Conservation (phyloP, 331 rosid genomes). For the Spiraea crenata region DNA sequence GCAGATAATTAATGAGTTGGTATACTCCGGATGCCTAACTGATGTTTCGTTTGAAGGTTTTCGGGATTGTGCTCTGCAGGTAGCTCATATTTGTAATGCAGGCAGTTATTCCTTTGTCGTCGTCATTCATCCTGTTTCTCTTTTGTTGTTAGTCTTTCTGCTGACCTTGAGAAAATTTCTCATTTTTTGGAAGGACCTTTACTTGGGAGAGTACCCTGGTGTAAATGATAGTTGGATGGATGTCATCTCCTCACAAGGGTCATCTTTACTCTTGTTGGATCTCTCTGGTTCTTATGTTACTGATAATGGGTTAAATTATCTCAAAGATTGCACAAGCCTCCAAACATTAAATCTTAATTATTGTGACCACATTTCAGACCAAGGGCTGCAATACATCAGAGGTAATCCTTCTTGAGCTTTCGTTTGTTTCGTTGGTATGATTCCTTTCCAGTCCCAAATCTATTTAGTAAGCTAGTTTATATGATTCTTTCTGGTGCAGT, state of each 20-base stretch:
- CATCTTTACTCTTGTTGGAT: slow-evolving; percentile 80
- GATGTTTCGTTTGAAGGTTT: slow-evolving; percentile 51
- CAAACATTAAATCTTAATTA: slow-evolving; percentile 62
- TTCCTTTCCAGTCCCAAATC: background rate
- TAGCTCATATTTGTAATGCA: slow-evolving; percentile 23
- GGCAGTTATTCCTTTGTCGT: background rate
- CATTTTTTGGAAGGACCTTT: slow-evolving; percentile 59
- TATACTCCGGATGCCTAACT: slow-evolving; percentile 46
- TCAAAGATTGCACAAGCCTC: slow-evolving; percentile 67
- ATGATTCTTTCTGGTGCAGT: background rate
- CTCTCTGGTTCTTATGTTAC: slow-evolving; percentile 80
- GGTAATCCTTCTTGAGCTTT: slow-evolving; percentile 44
- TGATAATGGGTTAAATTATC: slow-evolving; percentile 65
- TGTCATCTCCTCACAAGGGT: slow-evolving; percentile 80
- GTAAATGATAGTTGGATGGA: slow-evolving; percentile 90
- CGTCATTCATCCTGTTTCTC: slow-evolving; percentile 4
- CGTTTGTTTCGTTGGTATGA: background rate
- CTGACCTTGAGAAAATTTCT: slow-evolving; percentile 12
- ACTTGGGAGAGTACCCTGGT: slow-evolving; percentile 71
- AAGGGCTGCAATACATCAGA: slow-evolving; percentile 59
- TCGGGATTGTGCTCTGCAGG: slow-evolving; percentile 94
- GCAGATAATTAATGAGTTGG: slow-evolving; percentile 73
- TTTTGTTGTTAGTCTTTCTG: slow-evolving; percentile 18
- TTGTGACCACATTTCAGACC: slow-evolving; percentile 79
- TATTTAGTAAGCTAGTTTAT: background rate